A percentile compares a stretch with the other conserved stretches of the same genome.
These are phyloP conservation scores for Lactarius hengduanensis DNA, from an alignment of 768 basidiomycete species.

Conservation along the genomic window DNA sequence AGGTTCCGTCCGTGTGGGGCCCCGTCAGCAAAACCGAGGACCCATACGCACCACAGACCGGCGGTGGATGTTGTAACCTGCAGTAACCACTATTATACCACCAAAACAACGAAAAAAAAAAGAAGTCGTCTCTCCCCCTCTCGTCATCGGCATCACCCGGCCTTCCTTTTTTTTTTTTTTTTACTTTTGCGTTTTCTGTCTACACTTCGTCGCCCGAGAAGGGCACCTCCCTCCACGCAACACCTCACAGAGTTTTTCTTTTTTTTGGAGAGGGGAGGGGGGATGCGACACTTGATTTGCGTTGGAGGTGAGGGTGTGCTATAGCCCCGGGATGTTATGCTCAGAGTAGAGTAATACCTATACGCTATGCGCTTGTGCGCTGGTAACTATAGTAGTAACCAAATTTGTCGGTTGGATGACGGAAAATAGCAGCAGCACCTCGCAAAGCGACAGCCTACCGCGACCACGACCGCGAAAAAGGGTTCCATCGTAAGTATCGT, in stretches of 20 bases:
- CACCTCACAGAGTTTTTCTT: background rate
- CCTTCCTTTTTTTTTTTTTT: background rate
- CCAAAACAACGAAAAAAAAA: background rate
- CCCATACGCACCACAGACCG: constrained; percentile 71
- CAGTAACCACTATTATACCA: constrained; percentile 20
- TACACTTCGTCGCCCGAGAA: background rate
- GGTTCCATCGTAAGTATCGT: background rate
- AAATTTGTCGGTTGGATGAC: background rate
- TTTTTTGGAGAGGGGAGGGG: background rate
- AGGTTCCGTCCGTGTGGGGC: constrained; percentile 98
- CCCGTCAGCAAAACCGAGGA: constrained; percentile 90
- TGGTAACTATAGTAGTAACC: constrained; percentile 1
- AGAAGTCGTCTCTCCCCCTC: background rate
- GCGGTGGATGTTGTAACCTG: constrained; percentile 24
- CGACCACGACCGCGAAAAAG: background rate
- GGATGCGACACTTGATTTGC: background rate
- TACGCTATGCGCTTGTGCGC: background rate
- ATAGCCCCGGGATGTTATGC: background rate
- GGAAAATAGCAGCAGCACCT: background rate
- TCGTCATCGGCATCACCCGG: background rate
- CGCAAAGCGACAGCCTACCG: background rate
- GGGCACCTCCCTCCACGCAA: background rate
- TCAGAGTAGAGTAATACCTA: constrained; percentile 3
- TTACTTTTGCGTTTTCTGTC: background rate
- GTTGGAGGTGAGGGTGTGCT: background rate